phyloP scores from a whole-genome alignment of 2,329 filamentous ascomycete genomes.

The Stachybotrys chartarum region DNA sequence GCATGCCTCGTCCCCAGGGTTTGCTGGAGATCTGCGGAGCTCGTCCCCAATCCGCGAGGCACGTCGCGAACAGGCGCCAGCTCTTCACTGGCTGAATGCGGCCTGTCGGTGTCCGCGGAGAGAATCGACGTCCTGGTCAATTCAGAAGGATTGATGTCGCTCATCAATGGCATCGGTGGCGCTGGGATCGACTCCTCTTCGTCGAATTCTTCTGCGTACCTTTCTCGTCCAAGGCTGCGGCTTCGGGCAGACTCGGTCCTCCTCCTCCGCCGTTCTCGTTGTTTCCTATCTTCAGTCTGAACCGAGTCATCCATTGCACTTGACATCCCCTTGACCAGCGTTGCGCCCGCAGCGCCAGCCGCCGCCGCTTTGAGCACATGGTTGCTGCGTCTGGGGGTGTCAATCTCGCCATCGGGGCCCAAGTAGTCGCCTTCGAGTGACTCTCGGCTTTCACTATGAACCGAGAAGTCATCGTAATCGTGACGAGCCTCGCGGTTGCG shows the following conservation, averaged over 20 bases:
- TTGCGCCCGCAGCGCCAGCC: constrained; percentile 34
- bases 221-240: constrained; percentile 35
- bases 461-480: constrained; percentile 43
- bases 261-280: constrained; percentile 43
- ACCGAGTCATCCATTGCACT: constrained; percentile 30
- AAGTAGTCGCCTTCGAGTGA: constrained; percentile 32
- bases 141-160: constrained; percentile 79
- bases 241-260: constrained; percentile 41
- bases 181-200: constrained; percentile 50
- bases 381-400: constrained; percentile 37
- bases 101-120: constrained; percentile 70
- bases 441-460: constrained; percentile 39
- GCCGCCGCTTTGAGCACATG: constrained; percentile 38
- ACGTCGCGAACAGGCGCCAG: constrained; percentile 56
- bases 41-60: constrained; percentile 40
- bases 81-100: constrained; percentile 60
- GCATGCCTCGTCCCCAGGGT: constrained; percentile 62
- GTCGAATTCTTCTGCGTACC: constrained; percentile 42
- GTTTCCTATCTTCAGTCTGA: constrained; percentile 42
- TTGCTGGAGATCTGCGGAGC: constrained; percentile 40
- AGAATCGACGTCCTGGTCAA: constrained; percentile 82
- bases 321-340: constrained; percentile 22
- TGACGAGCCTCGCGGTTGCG: constrained; percentile 49
- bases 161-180: constrained; percentile 82
- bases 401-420: constrained; percentile 26